Conservation (phyloP, 2,329 filamentous ascomycete genomes). For the Ophiostoma sp. region DNA sequence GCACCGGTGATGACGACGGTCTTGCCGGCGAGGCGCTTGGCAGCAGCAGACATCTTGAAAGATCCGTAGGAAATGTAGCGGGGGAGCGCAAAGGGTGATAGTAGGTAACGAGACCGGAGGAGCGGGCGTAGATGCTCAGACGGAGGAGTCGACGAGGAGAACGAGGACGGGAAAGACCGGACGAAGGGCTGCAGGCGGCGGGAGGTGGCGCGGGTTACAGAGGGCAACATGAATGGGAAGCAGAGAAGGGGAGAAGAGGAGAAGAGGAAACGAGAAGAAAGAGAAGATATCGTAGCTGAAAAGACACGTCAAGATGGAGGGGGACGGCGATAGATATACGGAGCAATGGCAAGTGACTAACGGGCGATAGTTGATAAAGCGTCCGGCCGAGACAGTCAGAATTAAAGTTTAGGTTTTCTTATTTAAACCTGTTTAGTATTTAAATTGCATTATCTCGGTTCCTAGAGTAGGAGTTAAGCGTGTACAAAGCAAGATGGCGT, state of each 20-base stretch:
- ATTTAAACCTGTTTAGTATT: neutral
- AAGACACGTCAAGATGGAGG: neutral
- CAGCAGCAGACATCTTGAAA: constrained; percentile 31
- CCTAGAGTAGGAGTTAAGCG: neutral
- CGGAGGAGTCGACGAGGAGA: neutral
- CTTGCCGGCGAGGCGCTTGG: constrained; percentile 86
- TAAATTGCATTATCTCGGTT: constrained; percentile 4
- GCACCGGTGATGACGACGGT: constrained; percentile 89
- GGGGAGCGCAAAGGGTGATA: neutral
- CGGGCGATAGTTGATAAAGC: neutral
- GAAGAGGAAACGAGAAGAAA: neutral
- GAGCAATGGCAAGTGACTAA: neutral
- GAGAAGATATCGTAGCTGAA: neutral
- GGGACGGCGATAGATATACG: constrained; percentile 12
- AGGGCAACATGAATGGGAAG: constrained; percentile 21
- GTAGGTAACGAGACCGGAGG: neutral
- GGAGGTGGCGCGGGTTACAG: constrained; percentile 12
- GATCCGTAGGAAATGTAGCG: neutral
- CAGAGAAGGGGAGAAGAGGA: neutral
- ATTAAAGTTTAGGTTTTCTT: neutral
- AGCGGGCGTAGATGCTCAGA: neutral
- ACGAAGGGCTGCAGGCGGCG: constrained; percentile 13
- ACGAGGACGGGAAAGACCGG: neutral
- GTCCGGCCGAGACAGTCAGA: neutral
- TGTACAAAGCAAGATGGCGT: neutral